A percentile compares a stretch with the other conserved stretches of the same genome.
These are phyloP conservation scores for Solanum chiquidenum DNA, from an alignment of 257 asterid genomes.

Conservation along the genomic window DNA sequence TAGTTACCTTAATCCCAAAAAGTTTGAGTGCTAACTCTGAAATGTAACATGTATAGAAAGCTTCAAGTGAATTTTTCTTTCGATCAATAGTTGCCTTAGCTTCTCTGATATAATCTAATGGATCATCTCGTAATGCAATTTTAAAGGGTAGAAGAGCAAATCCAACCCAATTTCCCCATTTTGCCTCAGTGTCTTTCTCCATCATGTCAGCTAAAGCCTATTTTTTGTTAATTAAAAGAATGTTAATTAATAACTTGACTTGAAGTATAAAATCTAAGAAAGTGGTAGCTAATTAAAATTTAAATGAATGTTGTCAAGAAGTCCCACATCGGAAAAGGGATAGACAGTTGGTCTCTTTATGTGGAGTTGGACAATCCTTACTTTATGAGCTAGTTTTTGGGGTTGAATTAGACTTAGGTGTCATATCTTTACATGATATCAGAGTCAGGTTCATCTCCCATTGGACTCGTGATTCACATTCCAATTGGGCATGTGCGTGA, in stretches of 20 bases:
- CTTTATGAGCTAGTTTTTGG: too few relatives aligned
- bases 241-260: not conserved
- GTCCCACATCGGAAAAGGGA: too few relatives aligned
- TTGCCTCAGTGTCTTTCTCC: slow-evolving; percentile 14
- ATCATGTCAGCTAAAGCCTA: slow-evolving; percentile 23
- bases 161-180: slow-evolving; percentile 24
- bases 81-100: slow-evolving; percentile 20
- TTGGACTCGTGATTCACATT: too few relatives aligned
- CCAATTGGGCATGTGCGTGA: too few relatives aligned
- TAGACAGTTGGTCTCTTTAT: too few relatives aligned
- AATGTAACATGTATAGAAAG: slow-evolving; percentile 16
- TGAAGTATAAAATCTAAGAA: not conserved
- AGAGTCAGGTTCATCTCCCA: too few relatives aligned
- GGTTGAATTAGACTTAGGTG: too few relatives aligned
- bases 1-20: slow-evolving; percentile 21
- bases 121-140: slow-evolving; percentile 15
- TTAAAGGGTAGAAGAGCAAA: slow-evolving; percentile 17
- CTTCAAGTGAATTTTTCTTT: slow-evolving; percentile 20
- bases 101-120: slow-evolving; percentile 22
- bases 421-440: too few relatives aligned
- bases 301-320: too few relatives aligned
- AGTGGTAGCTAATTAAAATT: not conserved
- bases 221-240: not conserved
- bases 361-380: too few relatives aligned
- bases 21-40: slow-evolving; percentile 9